Evolutionary conservation across 179 eudicot genomes (phyloP), one percentile per base, ranked within the genome.

Genomic region (Nepenthes alata): DNA sequence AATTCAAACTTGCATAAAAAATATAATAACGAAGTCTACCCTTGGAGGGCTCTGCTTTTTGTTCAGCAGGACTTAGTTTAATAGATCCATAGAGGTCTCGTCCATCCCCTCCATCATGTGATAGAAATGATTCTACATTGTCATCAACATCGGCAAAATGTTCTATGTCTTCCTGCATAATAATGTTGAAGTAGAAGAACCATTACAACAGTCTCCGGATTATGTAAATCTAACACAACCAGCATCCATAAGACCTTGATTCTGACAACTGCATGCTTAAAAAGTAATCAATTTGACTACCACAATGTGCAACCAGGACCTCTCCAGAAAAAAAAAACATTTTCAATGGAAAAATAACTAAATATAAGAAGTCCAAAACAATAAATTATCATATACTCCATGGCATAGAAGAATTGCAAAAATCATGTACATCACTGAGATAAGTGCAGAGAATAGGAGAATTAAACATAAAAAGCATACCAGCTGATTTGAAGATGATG

Each of bases 401-500:
- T 25, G 25, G 25, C 25, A 25, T 25, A 25, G 25, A 4, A 41
- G 45, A 41, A 41, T 41, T 41, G 8, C 45, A 41, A 41, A 41
- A 7, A 41, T 41, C 45, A 4, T 4, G 5, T 7, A 41, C 45
- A 41, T 4, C 45, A 0, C 6, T 41, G 45, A 41, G 6, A 41
- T 7, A 41, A 41, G 8, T 41, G 45, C 45, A 41, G 45, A 7
- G 45, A 25, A 25, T 25, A 25, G 25, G 1, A 25, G 25, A 25
- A 25, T 48, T 9, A 3, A 47, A 59, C 53, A 59, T 58, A 45
- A 55, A 38, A 11, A 7, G 48, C 73, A 54, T 77, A 93, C 98
- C 87, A 93, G 78, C 81, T 93, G 98, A 80, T 93, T 93, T 49
- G 98, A 81, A 58, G 98, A 89, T 52, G 97, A 86, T 47, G 95